A percentile compares a stretch with the other conserved stretches of the same genome.
phyloP scores from a whole-genome alignment of 2,329 filamentous ascomycete species.

The Seiridium unicorne region DNA sequence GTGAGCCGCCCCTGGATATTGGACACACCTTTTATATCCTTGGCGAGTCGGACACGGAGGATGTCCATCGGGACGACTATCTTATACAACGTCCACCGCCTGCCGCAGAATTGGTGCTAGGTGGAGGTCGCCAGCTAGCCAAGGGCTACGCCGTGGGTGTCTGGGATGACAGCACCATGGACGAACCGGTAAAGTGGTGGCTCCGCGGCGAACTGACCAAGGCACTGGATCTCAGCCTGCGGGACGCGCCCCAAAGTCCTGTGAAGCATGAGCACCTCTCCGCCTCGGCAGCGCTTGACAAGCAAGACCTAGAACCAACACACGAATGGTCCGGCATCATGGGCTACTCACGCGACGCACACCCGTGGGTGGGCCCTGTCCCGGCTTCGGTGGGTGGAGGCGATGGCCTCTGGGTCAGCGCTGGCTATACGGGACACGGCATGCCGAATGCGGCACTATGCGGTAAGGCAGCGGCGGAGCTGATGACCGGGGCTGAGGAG shows the following conservation, averaged over 20 bases:
- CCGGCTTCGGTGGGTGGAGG: constrained; percentile 49
- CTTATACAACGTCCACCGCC: constrained; percentile 66
- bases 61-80: constrained; percentile 62
- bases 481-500: constrained; percentile 46
- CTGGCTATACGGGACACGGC: constrained; percentile 71
- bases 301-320: constrained; percentile 45
- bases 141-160: constrained; percentile 52
- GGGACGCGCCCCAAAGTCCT: constrained; percentile 8
- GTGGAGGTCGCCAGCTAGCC: constrained; percentile 64
- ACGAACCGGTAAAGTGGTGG: constrained; percentile 53
- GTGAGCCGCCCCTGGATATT: constrained; percentile 32
- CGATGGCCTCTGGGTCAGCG: constrained; percentile 60
- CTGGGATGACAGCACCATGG: constrained; percentile 58
- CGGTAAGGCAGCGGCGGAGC: constrained; percentile 60
- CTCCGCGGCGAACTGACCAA: constrained; percentile 45
- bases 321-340: constrained; percentile 80
- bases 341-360: constrained; percentile 67
- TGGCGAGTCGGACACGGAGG: constrained; percentile 29
- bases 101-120: constrained; percentile 64
- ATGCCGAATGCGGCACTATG: constrained; percentile 73
- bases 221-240: constrained; percentile 38
- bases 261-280: background rate
- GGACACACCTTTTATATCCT: constrained; percentile 64
- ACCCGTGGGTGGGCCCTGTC: constrained; percentile 71
- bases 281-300: constrained; percentile 14